Evolutionary conservation across 2,329 filamentous ascomycete species (phyloP).

Genomic region (Fusarium odoratissimum): DNA sequence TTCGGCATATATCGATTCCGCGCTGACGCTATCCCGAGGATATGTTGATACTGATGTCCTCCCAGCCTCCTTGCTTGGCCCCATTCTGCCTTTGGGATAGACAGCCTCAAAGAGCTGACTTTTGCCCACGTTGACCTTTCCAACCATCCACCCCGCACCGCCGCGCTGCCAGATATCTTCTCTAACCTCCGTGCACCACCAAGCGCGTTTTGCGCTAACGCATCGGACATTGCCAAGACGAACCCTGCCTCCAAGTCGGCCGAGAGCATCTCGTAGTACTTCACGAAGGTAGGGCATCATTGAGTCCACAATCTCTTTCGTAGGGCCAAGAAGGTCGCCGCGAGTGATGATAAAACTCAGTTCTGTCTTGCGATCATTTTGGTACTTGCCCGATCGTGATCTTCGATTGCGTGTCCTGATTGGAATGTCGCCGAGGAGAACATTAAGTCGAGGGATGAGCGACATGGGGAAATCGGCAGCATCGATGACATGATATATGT

Average conservation of each 20-base stretch:
- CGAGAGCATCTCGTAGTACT: conserved; percentile 81
- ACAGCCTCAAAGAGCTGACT: conserved; percentile 89
- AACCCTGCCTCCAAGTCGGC: conserved; percentile 72
- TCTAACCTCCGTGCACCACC: conserved; percentile 92
- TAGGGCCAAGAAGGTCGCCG: conserved; percentile 85
- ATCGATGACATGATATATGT: conserved; percentile 95
- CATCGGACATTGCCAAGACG: conserved; percentile 88
- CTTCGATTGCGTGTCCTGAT: conserved; percentile 85
- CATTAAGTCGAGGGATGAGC: conserved; percentile 79
- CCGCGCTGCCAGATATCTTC: conserved; percentile 86
- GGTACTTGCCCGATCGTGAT: conserved; percentile 74
- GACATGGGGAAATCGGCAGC: conserved; percentile 98
- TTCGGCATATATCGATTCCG: conserved; percentile 49
- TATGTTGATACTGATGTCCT: conserved; percentile 30
- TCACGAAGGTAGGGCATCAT: conserved; percentile 87
- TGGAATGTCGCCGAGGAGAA: conserved; percentile 76
- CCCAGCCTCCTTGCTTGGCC: conserved; percentile 36
- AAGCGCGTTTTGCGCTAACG: conserved; percentile 85
- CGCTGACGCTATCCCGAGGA: conserved; percentile 14
- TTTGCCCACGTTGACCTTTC: conserved; percentile 98
- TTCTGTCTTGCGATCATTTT: conserved; percentile 75
- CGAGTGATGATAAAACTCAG: conserved; percentile 93
- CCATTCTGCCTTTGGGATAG: conserved; percentile 79
- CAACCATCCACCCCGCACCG: conserved; percentile 93
- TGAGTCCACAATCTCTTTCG: conserved; percentile 83